These are phyloP conservation scores for Pulicaria dysenterica DNA, from an alignment of 129 eudicot genomes.

Conservation along the genomic window DNA sequence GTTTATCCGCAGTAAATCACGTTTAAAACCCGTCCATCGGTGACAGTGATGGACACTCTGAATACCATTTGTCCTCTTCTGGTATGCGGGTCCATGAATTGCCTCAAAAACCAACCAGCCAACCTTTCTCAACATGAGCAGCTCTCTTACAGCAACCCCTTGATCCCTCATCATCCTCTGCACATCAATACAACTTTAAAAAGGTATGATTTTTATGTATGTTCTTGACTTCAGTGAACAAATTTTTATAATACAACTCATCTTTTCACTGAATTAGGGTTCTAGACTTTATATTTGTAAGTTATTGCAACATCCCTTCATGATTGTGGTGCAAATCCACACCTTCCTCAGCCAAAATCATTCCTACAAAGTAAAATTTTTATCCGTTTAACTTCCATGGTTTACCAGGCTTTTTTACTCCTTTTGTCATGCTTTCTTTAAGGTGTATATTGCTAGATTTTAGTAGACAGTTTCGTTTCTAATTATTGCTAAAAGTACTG, in stretches of 20 bases:
- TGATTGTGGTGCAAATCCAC: not conserved
- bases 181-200: slow-evolving; percentile 4
- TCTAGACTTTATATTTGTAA: not conserved
- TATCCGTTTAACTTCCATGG: no score
- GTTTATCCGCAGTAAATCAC: no score
- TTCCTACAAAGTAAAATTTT: no score
- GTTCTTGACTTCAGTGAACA: not conserved
- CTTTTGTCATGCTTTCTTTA: no score
- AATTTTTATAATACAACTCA: not conserved
- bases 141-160: not conserved
- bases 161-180: slow-evolving; percentile 3
- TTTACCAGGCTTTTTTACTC: no score
- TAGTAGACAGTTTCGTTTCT: not conserved
- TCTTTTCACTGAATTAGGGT: not conserved
- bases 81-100: not conserved
- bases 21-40: no score
- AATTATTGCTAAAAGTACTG: no score
- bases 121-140: not conserved
- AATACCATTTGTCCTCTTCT: no score
- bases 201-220: slow-evolving; percentile 10
- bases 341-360: no score
- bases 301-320: not conserved
- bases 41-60: no score
- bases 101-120: not conserved
- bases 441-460: no score